Evolutionary conservation across 2,329 filamentous ascomycete species (phyloP).

Genomic region (Botryosphaeria dothidea): DNA sequence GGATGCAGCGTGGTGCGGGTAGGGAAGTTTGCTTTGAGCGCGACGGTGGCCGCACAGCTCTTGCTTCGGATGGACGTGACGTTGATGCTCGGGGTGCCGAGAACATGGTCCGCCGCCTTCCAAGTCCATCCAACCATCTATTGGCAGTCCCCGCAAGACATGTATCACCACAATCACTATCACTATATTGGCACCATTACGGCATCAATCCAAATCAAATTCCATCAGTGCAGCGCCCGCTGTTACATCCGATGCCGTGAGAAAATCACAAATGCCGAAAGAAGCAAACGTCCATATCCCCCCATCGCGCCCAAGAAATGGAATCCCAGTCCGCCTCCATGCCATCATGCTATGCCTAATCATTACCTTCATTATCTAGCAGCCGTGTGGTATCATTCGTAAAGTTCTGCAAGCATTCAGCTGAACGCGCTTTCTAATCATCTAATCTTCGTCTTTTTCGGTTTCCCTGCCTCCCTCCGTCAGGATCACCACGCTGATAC

Average conservation of each 20-base stretch:
- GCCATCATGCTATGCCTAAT: conserved; percentile 2
- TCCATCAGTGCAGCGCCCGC: conserved; percentile 2
- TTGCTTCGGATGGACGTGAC: conserved; percentile 14
- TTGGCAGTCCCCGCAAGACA: too few relatives aligned
- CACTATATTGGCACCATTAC: too few relatives aligned
- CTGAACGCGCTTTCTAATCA: background rate
- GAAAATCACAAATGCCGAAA: conserved; percentile 7
- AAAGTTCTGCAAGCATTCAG: background rate
- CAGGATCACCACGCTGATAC: conserved; percentile 71
- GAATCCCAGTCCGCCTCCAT: background rate
- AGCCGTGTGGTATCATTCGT: background rate
- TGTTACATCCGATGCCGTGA: background rate
- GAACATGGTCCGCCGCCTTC: background rate
- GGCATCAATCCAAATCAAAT: background rate
- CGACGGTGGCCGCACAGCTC: conserved; percentile 4
- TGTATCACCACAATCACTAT: too few relatives aligned
- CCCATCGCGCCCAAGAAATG: background rate
- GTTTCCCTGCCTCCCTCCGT: conserved; percentile 47
- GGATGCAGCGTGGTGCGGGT: background rate
- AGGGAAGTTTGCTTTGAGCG: background rate
- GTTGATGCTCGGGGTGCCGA: conserved; percentile 16
- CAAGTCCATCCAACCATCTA: background rate
- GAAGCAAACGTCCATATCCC: background rate
- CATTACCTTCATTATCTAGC: conserved; percentile 9
- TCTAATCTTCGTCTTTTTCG: conserved; percentile 41